Base-by-base conservation (phyloP, 805 yeast species). In the Spathaspora sp. region DNA sequence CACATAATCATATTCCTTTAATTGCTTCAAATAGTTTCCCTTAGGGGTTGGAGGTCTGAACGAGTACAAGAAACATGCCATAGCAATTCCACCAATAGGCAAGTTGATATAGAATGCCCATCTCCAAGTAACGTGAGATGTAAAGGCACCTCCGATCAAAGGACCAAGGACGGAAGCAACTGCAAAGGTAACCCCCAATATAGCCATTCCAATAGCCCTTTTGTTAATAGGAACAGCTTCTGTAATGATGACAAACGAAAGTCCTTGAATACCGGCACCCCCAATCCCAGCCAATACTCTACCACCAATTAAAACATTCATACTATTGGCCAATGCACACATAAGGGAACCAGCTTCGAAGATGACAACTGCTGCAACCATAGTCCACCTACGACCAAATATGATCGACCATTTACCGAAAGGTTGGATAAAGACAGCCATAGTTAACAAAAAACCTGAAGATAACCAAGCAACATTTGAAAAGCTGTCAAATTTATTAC, bases 201-300 rank as follows among this genome's bases (percentile, higher is more conserved):
- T 75, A 0, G 86, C 86, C 60, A 80, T 80, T 55, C 69, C 81
- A 46, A 80, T 64, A 3, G 83, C 82, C 53, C 87, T 68, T 53
- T 78, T 74, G 50, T 78, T 69, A 31, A 81, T 61, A 0, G 85
- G 78, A 8, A 81, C 81, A 26, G 81, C 73, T 61, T 82, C 87
- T 26, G 82, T 77, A 44, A 80, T 76, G 28, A 82, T 68, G 29
- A 82, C 81, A 58, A 77, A 76, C 3, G 81, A 69, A 35, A 81
- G 57, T 0, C 84, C 76, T 32, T 74, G 72, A 43, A 79, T 69
- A 2, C 86, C 86, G 5, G 85, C 85, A 17, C 80, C 78, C 1
- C 86, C 87, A 28, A 81, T 68, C 42, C 87, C 87, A 0, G 84
- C 80, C 17, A 81, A 56, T 0, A 82, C 86, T 55, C 86, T 66